A percentile compares a stretch with the other conserved stretches of the same genome.
phyloP scores from a whole-genome alignment of 106 monocot species.

The Allium sativum region DNA sequence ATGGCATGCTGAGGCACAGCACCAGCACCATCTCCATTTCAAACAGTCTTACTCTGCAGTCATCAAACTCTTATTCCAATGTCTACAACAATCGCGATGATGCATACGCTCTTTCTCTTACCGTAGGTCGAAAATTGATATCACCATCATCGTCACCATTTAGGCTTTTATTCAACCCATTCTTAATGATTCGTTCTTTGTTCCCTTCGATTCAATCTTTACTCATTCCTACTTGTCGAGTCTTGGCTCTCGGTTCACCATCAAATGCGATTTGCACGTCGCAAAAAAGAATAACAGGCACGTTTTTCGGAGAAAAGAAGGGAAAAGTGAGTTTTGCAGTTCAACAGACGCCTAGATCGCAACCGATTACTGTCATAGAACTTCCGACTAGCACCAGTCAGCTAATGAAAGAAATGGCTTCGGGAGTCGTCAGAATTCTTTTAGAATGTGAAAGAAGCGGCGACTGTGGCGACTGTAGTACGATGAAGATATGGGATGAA shows the following conservation, averaged over 20 bases:
- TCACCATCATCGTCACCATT: conserved; percentile 4
- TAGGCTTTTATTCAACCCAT: conserved; percentile 3
- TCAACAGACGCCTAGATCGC: conserved; percentile 18
- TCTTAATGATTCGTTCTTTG: conserved; percentile 20
- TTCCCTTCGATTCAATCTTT: conserved; percentile 15
- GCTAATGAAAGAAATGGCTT: conserved; percentile 56
- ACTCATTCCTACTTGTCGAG: conserved; percentile 12
- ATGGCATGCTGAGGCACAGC: no score
- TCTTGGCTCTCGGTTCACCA: neutral
- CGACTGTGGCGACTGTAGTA: neutral
- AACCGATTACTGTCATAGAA: conserved; percentile 30
- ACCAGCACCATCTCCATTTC: no score
- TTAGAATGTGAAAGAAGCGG: conserved; percentile 30
- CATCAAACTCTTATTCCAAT: no score
- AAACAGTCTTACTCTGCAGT: no score
- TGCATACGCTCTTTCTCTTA: conserved; percentile 1
- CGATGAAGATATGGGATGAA: conserved; percentile 30
- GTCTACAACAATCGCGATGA: neutral
- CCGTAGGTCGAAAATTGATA: neutral
- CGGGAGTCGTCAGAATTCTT: conserved; percentile 48
- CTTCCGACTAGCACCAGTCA: conserved; percentile 28
- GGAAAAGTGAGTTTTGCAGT: conserved; percentile 44
- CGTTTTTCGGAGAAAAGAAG: conserved; percentile 39
- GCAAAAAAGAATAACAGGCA: conserved; percentile 21
- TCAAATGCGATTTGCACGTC: neutral